phyloP scores from a whole-genome alignment of 331 rosid species.

The Malus hybrid region DNA sequence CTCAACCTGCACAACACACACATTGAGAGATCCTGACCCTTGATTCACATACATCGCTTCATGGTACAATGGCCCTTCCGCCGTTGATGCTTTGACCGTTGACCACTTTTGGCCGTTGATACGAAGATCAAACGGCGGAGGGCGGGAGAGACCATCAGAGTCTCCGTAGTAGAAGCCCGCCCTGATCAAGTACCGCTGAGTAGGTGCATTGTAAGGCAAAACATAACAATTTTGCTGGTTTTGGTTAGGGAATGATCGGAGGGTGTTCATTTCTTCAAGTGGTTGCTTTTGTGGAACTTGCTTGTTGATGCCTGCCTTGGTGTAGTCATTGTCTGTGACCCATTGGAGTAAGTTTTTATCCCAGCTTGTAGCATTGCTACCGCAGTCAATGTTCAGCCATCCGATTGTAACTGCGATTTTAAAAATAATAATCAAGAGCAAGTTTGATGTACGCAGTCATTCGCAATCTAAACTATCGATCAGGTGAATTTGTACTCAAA shows the following conservation, averaged over 20 bases:
- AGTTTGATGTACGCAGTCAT: too few species aligned
- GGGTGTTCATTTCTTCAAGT: slow-evolving; percentile 2
- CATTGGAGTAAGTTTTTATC: neutral
- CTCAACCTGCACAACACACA: slow-evolving; percentile 14
- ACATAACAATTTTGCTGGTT: slow-evolving; percentile 10
- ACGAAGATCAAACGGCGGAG: slow-evolving; percentile 16
- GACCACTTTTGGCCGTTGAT: neutral
- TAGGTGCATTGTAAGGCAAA: neutral
- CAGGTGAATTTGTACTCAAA: neutral
- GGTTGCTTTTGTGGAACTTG: neutral
- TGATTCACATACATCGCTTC: slow-evolving; percentile 7
- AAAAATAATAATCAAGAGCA: neutral
- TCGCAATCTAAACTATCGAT: neutral
- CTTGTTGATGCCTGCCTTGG: slow-evolving; percentile 13
- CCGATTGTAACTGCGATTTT: neutral
- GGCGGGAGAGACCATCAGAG: slow-evolving; percentile 5
- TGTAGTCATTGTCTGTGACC: slow-evolving; percentile 11
- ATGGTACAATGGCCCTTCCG: neutral
- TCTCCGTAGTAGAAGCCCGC: slow-evolving; percentile 26
- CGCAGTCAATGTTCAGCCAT: slow-evolving; percentile 25
- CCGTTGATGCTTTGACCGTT: slow-evolving; percentile 9
- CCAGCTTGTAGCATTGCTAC: neutral
- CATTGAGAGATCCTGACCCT: neutral
- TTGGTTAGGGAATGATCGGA: slow-evolving; percentile 9
- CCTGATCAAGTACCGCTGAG: slow-evolving; percentile 8